Base-by-base conservation (phyloP, 139 green algal genomes). In the Chlorella sorokiniana region DNA sequence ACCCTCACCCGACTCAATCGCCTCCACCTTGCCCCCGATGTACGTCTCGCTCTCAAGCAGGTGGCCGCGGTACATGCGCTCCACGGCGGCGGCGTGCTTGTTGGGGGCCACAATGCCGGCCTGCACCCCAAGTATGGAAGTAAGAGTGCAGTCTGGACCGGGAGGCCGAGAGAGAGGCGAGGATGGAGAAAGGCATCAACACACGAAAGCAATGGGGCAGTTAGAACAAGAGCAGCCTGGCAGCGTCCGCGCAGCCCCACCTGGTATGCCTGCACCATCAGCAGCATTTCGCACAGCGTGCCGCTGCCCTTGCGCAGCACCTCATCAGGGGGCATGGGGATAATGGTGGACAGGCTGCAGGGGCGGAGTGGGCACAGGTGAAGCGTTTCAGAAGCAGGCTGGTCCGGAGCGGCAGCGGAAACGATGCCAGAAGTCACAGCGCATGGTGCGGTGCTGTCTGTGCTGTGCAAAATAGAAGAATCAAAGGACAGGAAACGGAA, bases 31-130 rank as follows among this genome's bases (percentile, higher is more conserved):
- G 73, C 96, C 96, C 1, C 96, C 96, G 68, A 99, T 99, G 92
- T 99, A 99, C n/a, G 96, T 99, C 89, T 99, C 96, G 33, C 68
- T 93, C 75, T 99, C 93, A 71, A 99, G 89, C 84, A 97, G 93
- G 85, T 97, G 93, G 10, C 90, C 90, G 75, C 90, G 84, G 84
- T 89, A 87, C 65, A 95, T 91, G n/a, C 89, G 84, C 86, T 97
- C 94, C 4, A 72, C 11, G 45, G 86, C 83, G 6, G 79, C 76
- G 11, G 70, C 81, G 89, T 99, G 93, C 91, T 99, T 99, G 95
- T 99, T 99, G 81, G 96, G 96, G 63, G 89, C 94, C 67, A 98
- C 85, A 48, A 45, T 48, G 71, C 7, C 11, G n/a, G 2, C n/a
- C 16, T 59, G 14, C 48, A 59, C 11, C 16, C 48, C 48, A 16